Evolutionary conservation across 2,329 filamentous ascomycete genomes (phyloP).

Genomic region (Diplodia sapinea): DNA sequence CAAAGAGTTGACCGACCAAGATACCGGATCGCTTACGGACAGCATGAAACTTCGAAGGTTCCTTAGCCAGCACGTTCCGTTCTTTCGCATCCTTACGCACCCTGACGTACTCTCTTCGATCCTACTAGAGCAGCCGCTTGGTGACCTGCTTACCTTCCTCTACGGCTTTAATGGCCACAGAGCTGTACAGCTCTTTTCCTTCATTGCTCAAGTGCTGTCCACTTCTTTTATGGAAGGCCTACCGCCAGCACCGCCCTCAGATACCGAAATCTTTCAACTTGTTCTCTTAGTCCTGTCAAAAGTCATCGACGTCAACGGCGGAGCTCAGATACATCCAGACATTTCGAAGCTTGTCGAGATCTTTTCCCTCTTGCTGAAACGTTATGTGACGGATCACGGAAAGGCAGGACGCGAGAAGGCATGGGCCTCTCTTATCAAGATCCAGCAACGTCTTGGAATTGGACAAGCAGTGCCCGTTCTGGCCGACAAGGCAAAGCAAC

Average conservation of each 20-base stretch:
- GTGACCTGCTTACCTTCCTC: conserved; percentile 46
- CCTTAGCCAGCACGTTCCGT: conserved; percentile 29
- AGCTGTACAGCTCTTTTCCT: conserved; percentile 43
- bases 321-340: conserved; percentile 37
- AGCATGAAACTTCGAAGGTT: conserved; percentile 14
- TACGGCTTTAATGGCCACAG: conserved; percentile 41
- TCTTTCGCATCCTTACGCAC: conserved; percentile 45
- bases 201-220: conserved; percentile 35
- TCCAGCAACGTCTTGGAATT: conserved; percentile 30
- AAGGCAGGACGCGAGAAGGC: neutral
- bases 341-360: conserved; percentile 31
- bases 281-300: conserved; percentile 35
- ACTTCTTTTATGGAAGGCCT: neutral
- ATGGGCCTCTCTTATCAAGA: conserved; percentile 2
- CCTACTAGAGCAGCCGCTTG: conserved; percentile 45
- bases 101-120: conserved; percentile 43
- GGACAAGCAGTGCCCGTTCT: conserved; percentile 15
- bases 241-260: neutral
- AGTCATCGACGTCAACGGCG: conserved; percentile 36
- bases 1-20: conserved; percentile 32
- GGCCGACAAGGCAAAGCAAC: neutral
- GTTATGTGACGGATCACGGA: neutral
- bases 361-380: conserved; percentile 11
- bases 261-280: conserved; percentile 32
- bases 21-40: neutral